These are phyloP conservation scores for Tylopilus felleus DNA, from an alignment of 768 basidiomycete species.

Conservation along the genomic window DNA sequence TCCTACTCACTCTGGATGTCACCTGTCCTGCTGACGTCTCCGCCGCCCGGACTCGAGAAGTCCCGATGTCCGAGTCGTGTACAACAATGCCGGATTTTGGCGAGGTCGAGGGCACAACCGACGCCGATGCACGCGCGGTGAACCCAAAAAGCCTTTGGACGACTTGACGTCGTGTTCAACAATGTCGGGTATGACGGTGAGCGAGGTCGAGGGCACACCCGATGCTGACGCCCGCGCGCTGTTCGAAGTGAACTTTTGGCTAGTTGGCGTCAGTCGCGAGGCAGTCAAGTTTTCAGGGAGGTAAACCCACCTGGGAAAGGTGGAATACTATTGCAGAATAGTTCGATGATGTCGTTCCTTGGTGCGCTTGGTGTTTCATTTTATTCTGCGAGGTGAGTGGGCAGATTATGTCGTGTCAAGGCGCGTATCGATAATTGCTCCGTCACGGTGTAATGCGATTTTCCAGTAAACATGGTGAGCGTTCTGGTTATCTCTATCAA, in stretches of 20 bases:
- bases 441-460: too few species aligned
- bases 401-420: too few species aligned
- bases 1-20: constrained; percentile 41
- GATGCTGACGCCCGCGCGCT: constrained; percentile 28
- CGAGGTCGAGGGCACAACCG: constrained; percentile 34
- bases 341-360: constrained; percentile 4
- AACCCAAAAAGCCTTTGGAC: too few species aligned
- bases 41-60: constrained; percentile 26
- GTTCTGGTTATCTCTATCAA: neutral
- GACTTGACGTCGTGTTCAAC: constrained; percentile 39
- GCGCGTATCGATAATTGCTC: too few species aligned
- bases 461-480: constrained; percentile 16
- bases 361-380: neutral
- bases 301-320: constrained; percentile 22
- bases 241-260: constrained; percentile 35
- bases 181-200: constrained; percentile 29
- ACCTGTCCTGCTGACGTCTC: constrained; percentile 28
- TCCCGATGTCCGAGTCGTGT: constrained; percentile 39
- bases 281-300: constrained; percentile 33
- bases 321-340: constrained; percentile 11
- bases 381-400: constrained; percentile 12
- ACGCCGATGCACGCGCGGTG: too few species aligned
- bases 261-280: constrained; percentile 17
- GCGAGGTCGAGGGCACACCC: constrained; percentile 34
- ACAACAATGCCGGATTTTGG: constrained; percentile 29